Base-by-base conservation (phyloP, 805 yeast genomes). In the Metschnikowia proteae region DNA sequence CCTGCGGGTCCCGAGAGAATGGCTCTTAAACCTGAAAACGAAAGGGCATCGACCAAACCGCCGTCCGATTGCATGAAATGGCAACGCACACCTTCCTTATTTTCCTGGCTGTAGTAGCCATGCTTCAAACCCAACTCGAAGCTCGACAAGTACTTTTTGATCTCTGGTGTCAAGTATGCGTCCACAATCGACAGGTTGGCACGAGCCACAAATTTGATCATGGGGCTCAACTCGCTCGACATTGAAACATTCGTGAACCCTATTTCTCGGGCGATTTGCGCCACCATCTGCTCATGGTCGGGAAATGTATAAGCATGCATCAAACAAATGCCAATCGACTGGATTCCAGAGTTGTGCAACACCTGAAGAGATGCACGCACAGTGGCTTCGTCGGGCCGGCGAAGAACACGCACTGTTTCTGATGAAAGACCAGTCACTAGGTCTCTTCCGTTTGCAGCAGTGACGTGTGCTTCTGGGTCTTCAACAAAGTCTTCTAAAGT, bases 31-130 rank as follows among this genome's bases (percentile, higher is more conserved):
- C 98, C 98, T 0, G 96, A 84, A 63, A 92, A 92, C 43, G 80
- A 77, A 23, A 81, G 73, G 60, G 94, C 90, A 48, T 89, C 89
- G 23, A 91, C 90, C 50, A 92, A 76, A 2, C 98, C 98, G 49
- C 98, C 98, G 64, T 92, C 96, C 9, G 96, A 87, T 67, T 92
- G 96, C 98, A 92, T 92, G 66, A 92, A 92, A 56, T 86, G 84
- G 50, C 88, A 79, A 52, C 73, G 70, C 37, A 78, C 79, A 4
- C 84, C 84, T 49, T 64, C 60, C 3, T 67, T 60, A 5, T 63
- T 59, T 17, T 38, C 38, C 11, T 36, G 48, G 29, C 52, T 45
- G 22, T 45, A 39, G 35, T 70, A 60, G 5, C 76, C 76, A 32
- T 74, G 74, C 53, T 61, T 66, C 51, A 72, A 72, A 2, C 77